Base-by-base conservation (phyloP, 202 grass and related monocot species). In the Panicum virgatum region DNA sequence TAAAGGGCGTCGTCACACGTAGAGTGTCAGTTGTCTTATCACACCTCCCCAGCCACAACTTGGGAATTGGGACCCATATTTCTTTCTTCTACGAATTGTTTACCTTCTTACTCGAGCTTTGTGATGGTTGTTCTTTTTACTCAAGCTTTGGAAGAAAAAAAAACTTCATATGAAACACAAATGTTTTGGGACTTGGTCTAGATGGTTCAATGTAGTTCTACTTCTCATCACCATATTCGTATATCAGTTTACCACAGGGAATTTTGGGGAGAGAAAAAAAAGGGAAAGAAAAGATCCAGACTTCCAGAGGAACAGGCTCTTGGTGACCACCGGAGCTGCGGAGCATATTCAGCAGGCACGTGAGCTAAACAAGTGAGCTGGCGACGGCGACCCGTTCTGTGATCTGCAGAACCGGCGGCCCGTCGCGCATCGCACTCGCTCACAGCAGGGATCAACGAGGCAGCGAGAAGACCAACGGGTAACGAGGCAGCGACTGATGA, bases 381-480 rank as follows among this genome's bases (percentile, higher is more conserved):
- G 23, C 2, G 11, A 44, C 42, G 42, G 64, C 29, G 66, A 12
- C 19, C 80, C 39, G 11, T 5, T 45, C 2, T 22, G 50, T 20
- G 62, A 47, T 27, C 39, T 16, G 52, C 20, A 12, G 39, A 70
- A 73, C 54, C 9, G n/a, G n/a, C n/a, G n/a, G n/a, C n/a, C n/a
- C n/a, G 42, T 18, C 13, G 43, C 56, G 29, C 66, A 64, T 79
- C 66, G 75, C 83, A 53, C 52, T 78, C 75, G 38, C 68, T 18
- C 47, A 6, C 47, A 2, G n/a, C 30, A 3, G 30, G 30, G 30
- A 64, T 47, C 27, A 20, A 47, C 57, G 9, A 30, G 30, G 30
- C 30, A 30, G 2, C 1, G 2, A 30, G 19, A n/a, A n/a, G n/a
- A 30, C 30, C 2, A 30, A 64, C 63, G n/a, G n/a, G n/a, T 19